Evolutionary conservation across 208 protist species (phyloP), one percentile per base, ranked within the genome.

Genomic region (Trypanosoma theileri): DNA sequence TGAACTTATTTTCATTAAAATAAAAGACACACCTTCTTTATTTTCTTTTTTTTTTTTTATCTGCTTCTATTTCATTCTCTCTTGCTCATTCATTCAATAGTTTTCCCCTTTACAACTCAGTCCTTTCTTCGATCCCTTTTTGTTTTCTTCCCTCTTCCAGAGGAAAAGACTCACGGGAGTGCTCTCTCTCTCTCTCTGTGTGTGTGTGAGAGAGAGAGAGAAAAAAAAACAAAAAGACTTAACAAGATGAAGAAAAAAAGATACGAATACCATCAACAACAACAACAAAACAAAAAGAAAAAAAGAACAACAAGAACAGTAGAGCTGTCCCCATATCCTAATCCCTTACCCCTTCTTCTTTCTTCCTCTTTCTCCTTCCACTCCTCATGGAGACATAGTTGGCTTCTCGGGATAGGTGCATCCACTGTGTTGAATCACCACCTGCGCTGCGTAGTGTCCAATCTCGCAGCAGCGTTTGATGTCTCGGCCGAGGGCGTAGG

Each of bases 391-490:
- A 19, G 80, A 58, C 35, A 92, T 72, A 21, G 56, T 67, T 22
- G 93, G 92, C 75, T 85, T 89, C 31, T 72, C 84, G 26, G 97
- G 96, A 71, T 89, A 97, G 8, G 88, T 97, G 82, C 95, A 98
- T 73, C 96, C 95, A 62, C 85, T 79, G 73, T 96, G 87, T 81
- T 98, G 88, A 74, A 99, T 98, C 72, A 98, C 92, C 10, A 92
- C 71, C 31, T 78, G 69, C 16, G 96, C 92, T 12, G 93, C 82
- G 63, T 94, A 97, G 79, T 98, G 81, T 59, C 96, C 97, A 16
- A 91, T 81, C 28, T 82, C 79, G 46, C 96, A 95, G 84, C 94
- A 98, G 51, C 85, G 81, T 54, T 72, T 78, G 7, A 98, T 48
- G 19, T 60, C 42, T 59, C 75, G 26, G 40, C 83, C 94, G 21